Conservation (phyloP, 2,329 filamentous ascomycete genomes). For the Akanthomyces dipterigenus region DNA sequence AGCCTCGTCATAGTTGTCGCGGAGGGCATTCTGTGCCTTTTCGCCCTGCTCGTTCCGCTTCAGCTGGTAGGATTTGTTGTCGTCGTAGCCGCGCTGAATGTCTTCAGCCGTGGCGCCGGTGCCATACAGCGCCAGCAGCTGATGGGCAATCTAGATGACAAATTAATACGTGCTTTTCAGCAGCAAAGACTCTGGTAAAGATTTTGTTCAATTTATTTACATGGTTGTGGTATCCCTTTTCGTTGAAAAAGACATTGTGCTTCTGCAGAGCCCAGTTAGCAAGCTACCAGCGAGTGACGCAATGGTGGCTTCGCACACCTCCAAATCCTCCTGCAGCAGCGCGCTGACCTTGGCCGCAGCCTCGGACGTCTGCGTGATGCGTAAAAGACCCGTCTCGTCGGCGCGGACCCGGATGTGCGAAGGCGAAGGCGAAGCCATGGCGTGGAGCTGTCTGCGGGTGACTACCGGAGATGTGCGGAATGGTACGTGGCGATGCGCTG, state of each 20-base stretch:
- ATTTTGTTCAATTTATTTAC: too few species aligned
- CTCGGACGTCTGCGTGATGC: slow-evolving; percentile 43
- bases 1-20: slow-evolving; percentile 39
- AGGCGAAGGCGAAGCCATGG: slow-evolving; percentile 42
- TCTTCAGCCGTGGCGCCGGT: slow-evolving; percentile 57
- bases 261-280: background rate
- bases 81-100: slow-evolving; percentile 58
- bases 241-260: slow-evolving; percentile 78
- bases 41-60: slow-evolving; percentile 40
- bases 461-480: background rate
- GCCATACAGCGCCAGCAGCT: slow-evolving; percentile 69
- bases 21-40: slow-evolving; percentile 46
- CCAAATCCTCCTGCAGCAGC: slow-evolving; percentile 70
- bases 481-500: background rate
- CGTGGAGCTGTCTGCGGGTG: slow-evolving; percentile 9
- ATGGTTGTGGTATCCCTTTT: slow-evolving; percentile 73
- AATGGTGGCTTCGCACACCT: slow-evolving; percentile 28
- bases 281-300: background rate
- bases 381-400: slow-evolving; percentile 44
- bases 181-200: too few species aligned
- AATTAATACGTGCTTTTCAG: slow-evolving; percentile 13
- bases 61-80: slow-evolving; percentile 62
- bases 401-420: slow-evolving; percentile 41
- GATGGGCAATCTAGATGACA: slow-evolving; percentile 55
- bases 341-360: slow-evolving; percentile 57